Conservation (phyloP, 768 basidiomycete genomes). For the Termitomyces sp. region DNA sequence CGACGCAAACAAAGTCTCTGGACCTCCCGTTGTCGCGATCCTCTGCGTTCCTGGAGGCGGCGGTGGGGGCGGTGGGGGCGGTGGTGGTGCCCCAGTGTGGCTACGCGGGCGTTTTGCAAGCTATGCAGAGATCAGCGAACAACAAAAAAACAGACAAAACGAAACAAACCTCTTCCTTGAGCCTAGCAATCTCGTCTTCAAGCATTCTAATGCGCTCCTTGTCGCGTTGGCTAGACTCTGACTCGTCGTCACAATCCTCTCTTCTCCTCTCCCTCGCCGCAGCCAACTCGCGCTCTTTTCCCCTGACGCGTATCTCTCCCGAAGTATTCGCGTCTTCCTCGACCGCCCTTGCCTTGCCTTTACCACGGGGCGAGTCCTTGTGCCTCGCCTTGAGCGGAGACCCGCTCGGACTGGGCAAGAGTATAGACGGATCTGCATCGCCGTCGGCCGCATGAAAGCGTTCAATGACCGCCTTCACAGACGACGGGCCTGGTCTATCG, state of each 20-base stretch:
- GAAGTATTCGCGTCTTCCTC: slow-evolving; percentile 31
- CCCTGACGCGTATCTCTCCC: slow-evolving; percentile 42
- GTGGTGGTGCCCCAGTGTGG: slow-evolving; percentile 27
- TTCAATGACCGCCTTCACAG: slow-evolving; percentile 45
- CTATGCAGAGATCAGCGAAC: background rate
- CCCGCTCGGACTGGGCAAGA: slow-evolving; percentile 38
- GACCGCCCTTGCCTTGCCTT: slow-evolving; percentile 42
- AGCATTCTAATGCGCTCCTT: slow-evolving; percentile 59
- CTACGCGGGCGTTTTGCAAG: slow-evolving; percentile 6
- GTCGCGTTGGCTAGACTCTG: slow-evolving; percentile 35
- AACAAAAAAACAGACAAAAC: background rate
- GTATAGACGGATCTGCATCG: slow-evolving; percentile 49
- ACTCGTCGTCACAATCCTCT: slow-evolving; percentile 35
- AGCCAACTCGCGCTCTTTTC: slow-evolving; percentile 59
- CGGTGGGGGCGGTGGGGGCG: slow-evolving; percentile 38
- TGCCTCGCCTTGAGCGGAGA: slow-evolving; percentile 24
- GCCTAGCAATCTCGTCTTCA: slow-evolving; percentile 57
- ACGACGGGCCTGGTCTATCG: slow-evolving; percentile 20
- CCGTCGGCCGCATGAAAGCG: slow-evolving; percentile 39
- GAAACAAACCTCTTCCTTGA: slow-evolving; percentile 51
- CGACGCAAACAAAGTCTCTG: slow-evolving; percentile 41
- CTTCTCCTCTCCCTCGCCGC: slow-evolving; percentile 44
- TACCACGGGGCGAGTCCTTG: slow-evolving; percentile 19
- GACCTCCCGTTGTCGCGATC: slow-evolving; percentile 21
- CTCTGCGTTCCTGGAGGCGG: slow-evolving; percentile 29